Base-by-base conservation (phyloP, 257 asterid species). In the Ligustrum vulgare region DNA sequence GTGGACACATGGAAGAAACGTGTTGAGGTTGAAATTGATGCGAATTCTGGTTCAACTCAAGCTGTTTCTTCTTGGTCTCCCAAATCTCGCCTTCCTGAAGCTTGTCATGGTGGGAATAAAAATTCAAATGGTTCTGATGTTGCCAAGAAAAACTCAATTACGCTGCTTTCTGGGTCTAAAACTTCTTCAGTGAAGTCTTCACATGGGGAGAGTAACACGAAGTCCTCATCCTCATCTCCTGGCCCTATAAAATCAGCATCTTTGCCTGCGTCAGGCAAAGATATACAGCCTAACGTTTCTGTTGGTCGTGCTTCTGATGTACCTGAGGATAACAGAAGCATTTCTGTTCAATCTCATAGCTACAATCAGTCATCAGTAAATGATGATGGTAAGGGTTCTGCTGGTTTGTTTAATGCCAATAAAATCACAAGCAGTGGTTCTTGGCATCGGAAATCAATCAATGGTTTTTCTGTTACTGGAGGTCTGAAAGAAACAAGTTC, bases 1-100 rank as follows among this genome's bases (percentile, higher is more conserved):
- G 93, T 88, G 35, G 91, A 84, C 77, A 86, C 89, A 6, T 88
- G 93, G 91, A 88, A 88, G 83, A 88, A 88, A 78, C 86, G 89
- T 8, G 93, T 88, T 23, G 93, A 88, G 75, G 88, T 87, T 49
- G 93, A 88, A 84, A 88, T 80, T 58, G 93, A 88, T 49, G 83
- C 86, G 28, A 83, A 87, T 56, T 75, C 87, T 71, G 82, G 77
- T 36, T 75, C 91, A 67, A 77, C 78, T 34, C 91, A 82, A 45
- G 72, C 75, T 43, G 79, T 56, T 43, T 72, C 84, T 56, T 66
- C 71, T 0, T 83, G 91, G 84, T 49, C 84, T 71, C 82, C 91
- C 23, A 82, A 84, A 72, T 74, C 83, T 15, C 83, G 81, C 51
- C 63, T 80, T 63, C 79, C 77, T 3, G 87, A 83, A 68, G 76